Base-by-base conservation (phyloP, 495 filamentous ascomycete species). In the Penicillium lagena region DNA sequence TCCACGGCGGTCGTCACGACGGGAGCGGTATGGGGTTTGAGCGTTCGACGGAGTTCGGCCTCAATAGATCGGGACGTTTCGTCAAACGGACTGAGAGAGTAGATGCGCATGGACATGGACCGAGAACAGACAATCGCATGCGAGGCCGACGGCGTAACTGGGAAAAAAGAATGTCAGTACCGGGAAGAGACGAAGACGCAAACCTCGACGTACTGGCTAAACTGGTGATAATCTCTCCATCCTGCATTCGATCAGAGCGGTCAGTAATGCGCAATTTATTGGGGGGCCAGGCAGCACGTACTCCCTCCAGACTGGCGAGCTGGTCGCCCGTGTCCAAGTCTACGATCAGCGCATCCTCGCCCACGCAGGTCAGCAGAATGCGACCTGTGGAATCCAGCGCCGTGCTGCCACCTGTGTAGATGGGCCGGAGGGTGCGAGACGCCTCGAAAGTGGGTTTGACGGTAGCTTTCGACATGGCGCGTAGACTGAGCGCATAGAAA, bases 41-140 rank as follows among this genome's bases (percentile, higher is more conserved):
- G 59, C 7, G 87, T 89, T 49, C 87, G 82, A 36, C 85, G 61
- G 28, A 95, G 79, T 42, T 82, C 75, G 8, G 82, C 63, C 37
- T 82, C 78, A 39, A 95, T 72, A 7, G 54, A 62, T 47, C 71
- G 72, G 4, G 67, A 56, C 40, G 59, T 59, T 29, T 72, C 72
- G 45, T 76, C 74, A 29, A 77, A 78, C 13, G 71, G 68, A 11
- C 77, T 70, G 17, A 99, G 75, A 29, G 82, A 62, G 70, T 90
- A 96, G 49, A 95, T 89, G 48, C 86, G 85, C 90, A 96, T 93
- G 12, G 88, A 89, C 52, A 96, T 74, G 2, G 90, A 96, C 33
- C 93, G 82, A 4, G 93, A 97, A 70, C 91, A 96, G 56, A 89
- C 68, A 49, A 96, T 80, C 36, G 96, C 75, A 63, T 95, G 87